Evolutionary conservation across 2,329 filamentous ascomycete species (phyloP).

Genomic region (Phoma sp.): DNA sequence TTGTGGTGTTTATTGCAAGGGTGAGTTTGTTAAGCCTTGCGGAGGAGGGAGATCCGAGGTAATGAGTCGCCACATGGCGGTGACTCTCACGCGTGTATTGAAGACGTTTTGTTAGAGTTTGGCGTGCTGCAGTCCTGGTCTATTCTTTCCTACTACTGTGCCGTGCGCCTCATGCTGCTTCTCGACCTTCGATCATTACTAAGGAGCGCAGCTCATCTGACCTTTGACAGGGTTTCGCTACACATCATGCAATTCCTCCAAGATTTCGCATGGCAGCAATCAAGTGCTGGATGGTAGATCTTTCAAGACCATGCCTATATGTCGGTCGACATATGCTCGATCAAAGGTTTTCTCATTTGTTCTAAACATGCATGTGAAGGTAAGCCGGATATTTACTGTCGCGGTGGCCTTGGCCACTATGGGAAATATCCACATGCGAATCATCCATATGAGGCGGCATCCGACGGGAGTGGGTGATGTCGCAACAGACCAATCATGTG

Average conservation of each 20-base stretch:
- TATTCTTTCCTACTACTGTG: neutral
- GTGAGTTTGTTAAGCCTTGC: neutral
- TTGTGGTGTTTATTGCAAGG: conserved; percentile 1
- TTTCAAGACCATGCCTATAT: neutral
- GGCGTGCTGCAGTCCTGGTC: neutral
- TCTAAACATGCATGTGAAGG: neutral
- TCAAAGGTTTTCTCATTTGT: neutral
- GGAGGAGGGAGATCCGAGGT: neutral
- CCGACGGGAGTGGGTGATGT: neutral
- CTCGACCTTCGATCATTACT: neutral
- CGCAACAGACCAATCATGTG: neutral
- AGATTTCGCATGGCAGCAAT: neutral
- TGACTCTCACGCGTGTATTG: conserved; percentile 1
- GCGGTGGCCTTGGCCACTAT: conserved; percentile 1
- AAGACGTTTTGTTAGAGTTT: too few relatives aligned
- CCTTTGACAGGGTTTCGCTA: neutral
- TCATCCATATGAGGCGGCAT: neutral
- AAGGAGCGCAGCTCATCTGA: neutral
- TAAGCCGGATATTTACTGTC: neutral
- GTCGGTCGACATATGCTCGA: neutral
- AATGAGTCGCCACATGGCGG: neutral
- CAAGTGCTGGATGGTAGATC: neutral
- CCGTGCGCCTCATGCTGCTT: neutral
- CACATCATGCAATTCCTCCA: neutral
- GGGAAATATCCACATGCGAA: neutral